A percentile compares a stretch with the other conserved stretches of the same genome.
Conservation (phyloP, 495 filamentous ascomycete species). For the Talaromyces borbonicus region DNA sequence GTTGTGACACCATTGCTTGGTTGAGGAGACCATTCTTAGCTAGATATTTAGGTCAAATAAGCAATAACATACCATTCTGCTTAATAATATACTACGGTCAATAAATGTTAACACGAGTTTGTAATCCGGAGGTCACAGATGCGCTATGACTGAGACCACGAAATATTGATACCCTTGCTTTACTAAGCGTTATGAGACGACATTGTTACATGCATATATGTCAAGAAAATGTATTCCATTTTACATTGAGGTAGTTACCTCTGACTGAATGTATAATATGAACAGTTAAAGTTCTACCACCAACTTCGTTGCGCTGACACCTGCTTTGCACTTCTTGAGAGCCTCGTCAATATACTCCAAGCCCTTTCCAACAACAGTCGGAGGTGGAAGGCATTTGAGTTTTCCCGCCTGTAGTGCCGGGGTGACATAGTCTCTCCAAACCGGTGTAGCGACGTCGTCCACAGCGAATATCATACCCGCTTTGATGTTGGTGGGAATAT, state of each 20-base stretch:
- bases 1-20: slow-evolving; percentile 2
- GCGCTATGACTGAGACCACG: not conserved
- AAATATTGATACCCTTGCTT: slow-evolving; percentile 2
- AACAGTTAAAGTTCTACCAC: slow-evolving; percentile 19
- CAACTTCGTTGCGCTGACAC: slow-evolving; percentile 31
- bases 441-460: slow-evolving; percentile 28
- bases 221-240: not conserved
- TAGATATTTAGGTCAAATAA: too few species aligned
- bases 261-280: not conserved
- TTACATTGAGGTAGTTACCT: not conserved
- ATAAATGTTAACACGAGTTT: too few species aligned
- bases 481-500: slow-evolving; percentile 28
- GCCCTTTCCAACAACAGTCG: slow-evolving; percentile 27
- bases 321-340: slow-evolving; percentile 23
- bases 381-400: slow-evolving; percentile 21
- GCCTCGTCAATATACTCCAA: slow-evolving; percentile 33
- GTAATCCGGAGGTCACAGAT: too few species aligned
- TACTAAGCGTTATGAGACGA: not conserved
- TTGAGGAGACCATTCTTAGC: not conserved
- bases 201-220: not conserved
- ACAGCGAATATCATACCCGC: slow-evolving; percentile 36
- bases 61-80: too few species aligned
- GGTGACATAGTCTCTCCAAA: slow-evolving; percentile 29
- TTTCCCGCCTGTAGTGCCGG: slow-evolving; percentile 19
- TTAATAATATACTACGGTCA: too few species aligned